Conservation (phyloP, 768 basidiomycete species). For the Leccinum broughii region DNA sequence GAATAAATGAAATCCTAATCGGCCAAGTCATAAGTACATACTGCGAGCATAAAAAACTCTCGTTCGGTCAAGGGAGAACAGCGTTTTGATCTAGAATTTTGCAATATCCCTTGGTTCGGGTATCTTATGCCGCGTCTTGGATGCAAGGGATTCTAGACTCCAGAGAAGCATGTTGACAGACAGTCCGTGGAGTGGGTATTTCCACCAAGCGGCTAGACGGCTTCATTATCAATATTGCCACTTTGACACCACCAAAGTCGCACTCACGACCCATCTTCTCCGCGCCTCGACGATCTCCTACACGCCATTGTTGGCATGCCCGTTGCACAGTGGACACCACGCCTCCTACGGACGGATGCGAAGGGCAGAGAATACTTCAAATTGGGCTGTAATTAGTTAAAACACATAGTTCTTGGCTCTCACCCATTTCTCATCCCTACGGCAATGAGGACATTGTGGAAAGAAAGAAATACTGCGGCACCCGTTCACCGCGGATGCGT, state of each 20-base stretch:
- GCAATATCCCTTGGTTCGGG: neutral
- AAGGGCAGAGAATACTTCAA: conserved; percentile 1
- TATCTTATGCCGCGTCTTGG: neutral
- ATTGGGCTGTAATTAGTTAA: conserved; percentile 3
- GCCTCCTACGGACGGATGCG: conserved; percentile 4
- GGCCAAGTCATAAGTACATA: neutral
- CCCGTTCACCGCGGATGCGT: neutral
- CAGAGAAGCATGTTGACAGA: conserved; percentile 1
- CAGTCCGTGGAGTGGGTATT: conserved; percentile 18
- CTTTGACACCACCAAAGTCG: neutral
- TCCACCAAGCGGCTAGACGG: neutral
- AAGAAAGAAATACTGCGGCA: too few species aligned
- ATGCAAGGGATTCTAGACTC: neutral
- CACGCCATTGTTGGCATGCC: neutral
- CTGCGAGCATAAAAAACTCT: neutral
- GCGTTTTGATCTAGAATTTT: neutral
- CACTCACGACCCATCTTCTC: conserved; percentile 10
- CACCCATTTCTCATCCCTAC: neutral
- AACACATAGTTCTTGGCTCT: neutral
- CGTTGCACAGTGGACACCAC: neutral
- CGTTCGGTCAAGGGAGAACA: neutral
- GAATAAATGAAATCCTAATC: conserved; percentile 6
- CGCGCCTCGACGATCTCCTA: conserved; percentile 7
- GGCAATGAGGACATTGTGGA: neutral
- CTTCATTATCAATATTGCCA: conserved; percentile 2